Evolutionary conservation across 371 early-diverging fungal genomes (phyloP).

Genomic region (Apophysomyces sp.): DNA sequence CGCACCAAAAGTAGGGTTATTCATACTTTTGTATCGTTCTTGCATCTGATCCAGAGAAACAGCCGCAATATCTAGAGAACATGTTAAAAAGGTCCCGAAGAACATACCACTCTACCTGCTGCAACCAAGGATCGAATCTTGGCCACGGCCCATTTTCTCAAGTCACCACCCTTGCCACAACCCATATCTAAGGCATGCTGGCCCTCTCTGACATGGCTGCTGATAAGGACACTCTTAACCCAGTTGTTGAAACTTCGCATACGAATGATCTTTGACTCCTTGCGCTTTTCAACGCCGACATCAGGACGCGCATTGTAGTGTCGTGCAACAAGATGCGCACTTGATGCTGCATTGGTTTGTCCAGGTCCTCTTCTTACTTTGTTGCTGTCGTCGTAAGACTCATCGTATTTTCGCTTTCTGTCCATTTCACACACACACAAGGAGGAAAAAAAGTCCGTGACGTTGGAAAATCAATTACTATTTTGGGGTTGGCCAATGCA

Average conservation of each 20-base stretch:
- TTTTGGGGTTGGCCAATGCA: no score
- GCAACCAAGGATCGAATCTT: slow-evolving; percentile 74
- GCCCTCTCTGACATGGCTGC: slow-evolving; percentile 53
- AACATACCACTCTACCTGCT: slow-evolving; percentile 40
- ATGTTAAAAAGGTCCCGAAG: not conserved
- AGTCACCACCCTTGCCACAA: slow-evolving; percentile 99
- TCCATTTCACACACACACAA: no score
- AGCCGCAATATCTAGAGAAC: slow-evolving; percentile 84
- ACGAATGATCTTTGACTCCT: slow-evolving; percentile 83
- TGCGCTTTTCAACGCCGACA: slow-evolving; percentile 69
- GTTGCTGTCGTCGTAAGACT: not conserved
- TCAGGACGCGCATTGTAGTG: slow-evolving; percentile 95
- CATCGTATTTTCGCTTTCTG: slow-evolving; percentile 10
- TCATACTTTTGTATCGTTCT: slow-evolving; percentile 64
- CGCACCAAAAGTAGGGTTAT: slow-evolving; percentile 62
- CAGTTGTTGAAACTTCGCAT: slow-evolving; percentile 96
- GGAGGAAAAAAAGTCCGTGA: no score
- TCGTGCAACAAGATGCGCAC: slow-evolving; percentile 63
- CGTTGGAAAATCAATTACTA: no score
- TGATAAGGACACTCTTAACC: slow-evolving; percentile 90
- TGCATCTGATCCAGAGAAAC: slow-evolving; percentile 91
- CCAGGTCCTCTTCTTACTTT: slow-evolving; percentile 3
- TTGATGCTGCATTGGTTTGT: slow-evolving; percentile 5
- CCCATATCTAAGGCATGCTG: slow-evolving; percentile 90
- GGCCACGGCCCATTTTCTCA: slow-evolving; percentile 88